These are phyloP conservation scores for Camillea tinctor DNA, from an alignment of 2,329 filamentous ascomycete species.

Conservation along the genomic window DNA sequence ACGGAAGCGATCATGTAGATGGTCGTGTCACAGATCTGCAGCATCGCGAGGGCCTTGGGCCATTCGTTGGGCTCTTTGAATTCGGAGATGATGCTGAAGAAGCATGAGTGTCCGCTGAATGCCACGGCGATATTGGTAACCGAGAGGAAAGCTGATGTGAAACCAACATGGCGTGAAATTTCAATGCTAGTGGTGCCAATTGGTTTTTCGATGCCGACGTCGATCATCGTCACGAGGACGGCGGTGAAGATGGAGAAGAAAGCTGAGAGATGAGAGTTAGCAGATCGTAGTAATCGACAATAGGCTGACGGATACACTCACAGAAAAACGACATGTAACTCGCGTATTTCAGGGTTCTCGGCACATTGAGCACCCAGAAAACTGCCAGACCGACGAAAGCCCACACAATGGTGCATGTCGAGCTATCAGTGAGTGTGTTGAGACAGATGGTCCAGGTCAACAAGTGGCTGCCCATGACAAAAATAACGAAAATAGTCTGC, in stretches of 20 bases:
- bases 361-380: conserved; percentile 58
- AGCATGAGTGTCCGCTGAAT: conserved; percentile 66
- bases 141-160: conserved; percentile 54
- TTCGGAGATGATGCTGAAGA: conserved; percentile 66
- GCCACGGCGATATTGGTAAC: conserved; percentile 66
- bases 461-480: conserved; percentile 69
- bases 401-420: conserved; percentile 63
- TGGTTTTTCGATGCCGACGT: conserved; percentile 49
- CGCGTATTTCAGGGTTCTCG: conserved; percentile 61
- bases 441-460: conserved; percentile 66
- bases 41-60: conserved; percentile 45
- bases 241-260: conserved; percentile 62
- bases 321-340: conserved; percentile 60
- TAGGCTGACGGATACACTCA: conserved; percentile 18
- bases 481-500: conserved; percentile 62
- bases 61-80: conserved; percentile 60
- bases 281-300: not conserved
- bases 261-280: conserved; percentile 27
- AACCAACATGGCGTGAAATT: conserved; percentile 37
- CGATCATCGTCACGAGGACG: conserved; percentile 63
- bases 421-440: conserved; percentile 60
- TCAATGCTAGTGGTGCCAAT: conserved; percentile 36
- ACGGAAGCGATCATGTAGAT: conserved; percentile 65
- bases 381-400: conserved; percentile 58
- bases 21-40: conserved; percentile 57